Evolutionary conservation across 805 yeast genomes (phyloP).

Genomic region (Metschnikowia orientalis): DNA sequence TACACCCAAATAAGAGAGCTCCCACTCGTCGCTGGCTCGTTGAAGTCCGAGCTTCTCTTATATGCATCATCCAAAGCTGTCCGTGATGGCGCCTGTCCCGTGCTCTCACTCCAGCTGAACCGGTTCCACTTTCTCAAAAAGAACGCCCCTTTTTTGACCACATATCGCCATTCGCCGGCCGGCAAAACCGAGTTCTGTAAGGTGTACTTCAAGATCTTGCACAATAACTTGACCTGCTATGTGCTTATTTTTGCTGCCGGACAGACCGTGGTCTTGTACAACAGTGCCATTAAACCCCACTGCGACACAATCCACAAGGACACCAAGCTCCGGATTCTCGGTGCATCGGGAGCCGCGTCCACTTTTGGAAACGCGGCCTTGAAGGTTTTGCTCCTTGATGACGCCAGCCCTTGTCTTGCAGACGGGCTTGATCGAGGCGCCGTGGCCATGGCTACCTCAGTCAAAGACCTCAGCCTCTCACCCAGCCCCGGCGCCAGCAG

Average conservation of each 20-base stretch:
- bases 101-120: conserved; percentile 15
- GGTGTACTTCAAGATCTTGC: conserved; percentile 27
- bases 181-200: conserved; percentile 24
- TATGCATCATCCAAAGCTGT: conserved; percentile 10
- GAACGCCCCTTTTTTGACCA: conserved; percentile 28
- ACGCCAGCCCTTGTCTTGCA: conserved; percentile 18
- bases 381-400: conserved; percentile 20
- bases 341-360: conserved; percentile 32
- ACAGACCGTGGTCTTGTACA: conserved; percentile 20
- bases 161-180: conserved; percentile 13
- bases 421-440: conserved; percentile 19
- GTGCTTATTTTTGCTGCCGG: conserved; percentile 22
- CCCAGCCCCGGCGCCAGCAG: conserved; percentile 1
- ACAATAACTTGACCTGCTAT: conserved; percentile 27
- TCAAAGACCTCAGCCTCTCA: conserved; percentile 13
- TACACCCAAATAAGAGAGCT: conserved; percentile 15
- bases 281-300: conserved; percentile 28
- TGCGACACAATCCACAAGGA: conserved; percentile 25
- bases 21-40: conserved; percentile 13
- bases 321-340: conserved; percentile 28
- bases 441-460: conserved; percentile 2
- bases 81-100: conserved; percentile 9
- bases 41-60: conserved; percentile 13
- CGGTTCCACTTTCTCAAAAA: conserved; percentile 21
- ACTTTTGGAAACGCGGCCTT: conserved; percentile 33